These are phyloP conservation scores for Chiua virens DNA, from an alignment of 768 basidiomycete genomes.

Conservation along the genomic window DNA sequence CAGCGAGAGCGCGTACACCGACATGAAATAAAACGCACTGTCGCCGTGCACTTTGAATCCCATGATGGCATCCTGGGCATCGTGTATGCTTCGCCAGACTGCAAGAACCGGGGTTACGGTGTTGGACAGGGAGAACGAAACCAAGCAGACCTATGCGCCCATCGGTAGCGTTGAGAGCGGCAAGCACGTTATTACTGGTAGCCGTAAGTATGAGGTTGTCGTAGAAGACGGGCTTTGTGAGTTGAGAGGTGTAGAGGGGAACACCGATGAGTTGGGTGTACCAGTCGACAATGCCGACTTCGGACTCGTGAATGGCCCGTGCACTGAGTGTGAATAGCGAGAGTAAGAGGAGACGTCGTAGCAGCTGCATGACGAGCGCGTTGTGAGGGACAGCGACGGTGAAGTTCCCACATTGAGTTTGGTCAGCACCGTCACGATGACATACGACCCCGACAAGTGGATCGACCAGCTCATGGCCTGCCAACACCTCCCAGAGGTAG, in stretches of 20 bases:
- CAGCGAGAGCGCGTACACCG: not conserved
- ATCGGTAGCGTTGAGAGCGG: slow-evolving; percentile 62
- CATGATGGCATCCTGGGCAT: slow-evolving; percentile 64
- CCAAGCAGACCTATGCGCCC: slow-evolving; percentile 64
- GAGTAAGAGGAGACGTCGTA: slow-evolving; percentile 18
- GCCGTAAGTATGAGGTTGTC: slow-evolving; percentile 60
- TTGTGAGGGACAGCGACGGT: not conserved
- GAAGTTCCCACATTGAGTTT: slow-evolving; percentile 17
- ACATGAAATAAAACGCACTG: slow-evolving; percentile 41
- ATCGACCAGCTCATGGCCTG: slow-evolving; percentile 86
- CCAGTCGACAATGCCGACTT: slow-evolving; percentile 88
- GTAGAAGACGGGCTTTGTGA: slow-evolving; percentile 63
- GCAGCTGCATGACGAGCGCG: slow-evolving; percentile 14
- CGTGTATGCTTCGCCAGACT: slow-evolving; percentile 85
- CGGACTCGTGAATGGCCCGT: slow-evolving; percentile 64
- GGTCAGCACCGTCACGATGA: slow-evolving; percentile 26
- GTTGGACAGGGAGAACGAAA: slow-evolving; percentile 3
- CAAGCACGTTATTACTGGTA: slow-evolving; percentile 76
- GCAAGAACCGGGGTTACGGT: slow-evolving; percentile 1
- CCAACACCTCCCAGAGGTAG: slow-evolving; percentile 83
- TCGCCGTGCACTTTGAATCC: slow-evolving; percentile 59
- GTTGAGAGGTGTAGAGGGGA: slow-evolving; percentile 51
- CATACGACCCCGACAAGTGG: slow-evolving; percentile 71
- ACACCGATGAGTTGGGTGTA: slow-evolving; percentile 75
- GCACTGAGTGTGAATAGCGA: slow-evolving; percentile 24